Percentiles rank a stretch among this genome's conserved stretches.
Evolutionary conservation across 176 grass and related monocot species (phyloP).

Genomic region (Thinopyrum elongatum): DNA sequence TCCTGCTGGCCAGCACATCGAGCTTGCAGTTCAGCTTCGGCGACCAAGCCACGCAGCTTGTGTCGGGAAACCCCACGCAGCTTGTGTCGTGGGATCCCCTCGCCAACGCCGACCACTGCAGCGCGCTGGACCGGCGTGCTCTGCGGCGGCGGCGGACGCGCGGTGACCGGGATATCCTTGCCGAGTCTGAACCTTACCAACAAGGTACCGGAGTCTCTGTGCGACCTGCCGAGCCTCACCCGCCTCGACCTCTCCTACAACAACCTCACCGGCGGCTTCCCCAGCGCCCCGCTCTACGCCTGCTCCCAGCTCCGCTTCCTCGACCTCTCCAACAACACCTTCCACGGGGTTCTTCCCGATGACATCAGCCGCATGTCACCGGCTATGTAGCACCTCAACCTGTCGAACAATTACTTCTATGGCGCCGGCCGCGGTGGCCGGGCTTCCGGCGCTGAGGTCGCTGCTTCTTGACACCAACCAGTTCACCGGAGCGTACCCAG

Average conservation of each 20-base stretch:
- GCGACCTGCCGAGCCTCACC: neutral
- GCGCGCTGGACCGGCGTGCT: neutral
- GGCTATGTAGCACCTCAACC: slow-evolving; percentile 18
- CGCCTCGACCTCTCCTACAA: neutral
- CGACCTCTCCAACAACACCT: slow-evolving; percentile 36
- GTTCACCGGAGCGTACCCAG: neutral
- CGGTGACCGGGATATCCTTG: neutral
- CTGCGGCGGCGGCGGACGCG: neutral
- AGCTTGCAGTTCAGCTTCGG: too few relatives aligned
- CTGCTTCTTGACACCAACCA: neutral
- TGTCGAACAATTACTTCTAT: slow-evolving; percentile 25
- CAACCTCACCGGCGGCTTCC: neutral
- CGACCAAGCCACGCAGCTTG: too few relatives aligned
- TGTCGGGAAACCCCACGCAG: neutral
- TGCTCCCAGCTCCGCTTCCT: slow-evolving; percentile 31
- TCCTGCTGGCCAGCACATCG: neutral
- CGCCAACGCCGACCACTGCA: neutral
- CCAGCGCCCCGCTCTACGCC: neutral
- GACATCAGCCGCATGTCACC: slow-evolving; percentile 22
- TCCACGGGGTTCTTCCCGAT: slow-evolving; percentile 24
- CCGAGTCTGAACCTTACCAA: accelerated
- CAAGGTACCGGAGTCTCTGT: neutral
- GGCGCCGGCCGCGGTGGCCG: slow-evolving; percentile 32
- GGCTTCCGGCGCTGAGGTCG: neutral
- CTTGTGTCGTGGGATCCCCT: neutral